These are phyloP conservation scores for Aspergillus glaucus DNA, from an alignment of 2,329 filamentous ascomycete species.

Conservation along the genomic window DNA sequence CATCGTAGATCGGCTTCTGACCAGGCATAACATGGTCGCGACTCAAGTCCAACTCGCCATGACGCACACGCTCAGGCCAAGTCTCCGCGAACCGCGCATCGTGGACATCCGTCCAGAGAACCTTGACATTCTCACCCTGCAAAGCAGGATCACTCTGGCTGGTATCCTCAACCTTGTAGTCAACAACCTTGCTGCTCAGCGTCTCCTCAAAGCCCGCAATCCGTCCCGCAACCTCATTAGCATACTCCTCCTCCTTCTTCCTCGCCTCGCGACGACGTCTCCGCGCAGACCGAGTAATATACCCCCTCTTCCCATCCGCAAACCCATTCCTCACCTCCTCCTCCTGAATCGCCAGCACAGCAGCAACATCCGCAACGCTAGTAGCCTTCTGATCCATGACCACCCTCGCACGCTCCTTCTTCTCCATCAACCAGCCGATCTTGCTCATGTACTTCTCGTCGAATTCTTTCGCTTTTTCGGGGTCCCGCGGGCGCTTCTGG, in stretches of 20 bases:
- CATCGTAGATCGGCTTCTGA: constrained; percentile 15
- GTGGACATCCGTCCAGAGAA: constrained; percentile 42
- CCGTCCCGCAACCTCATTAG: constrained; percentile 17
- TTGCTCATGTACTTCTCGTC: constrained; percentile 36
- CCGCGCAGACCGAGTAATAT: constrained; percentile 24
- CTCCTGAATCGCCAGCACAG: constrained; percentile 48
- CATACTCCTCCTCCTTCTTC: constrained; percentile 17
- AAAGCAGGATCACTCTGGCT: constrained; percentile 20
- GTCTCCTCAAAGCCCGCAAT: constrained; percentile 14
- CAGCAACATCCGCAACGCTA: constrained; percentile 54
- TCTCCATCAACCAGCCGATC: constrained; percentile 39
- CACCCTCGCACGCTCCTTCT: constrained; percentile 45
- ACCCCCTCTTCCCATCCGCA: constrained; percentile 25
- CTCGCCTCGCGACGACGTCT: constrained; percentile 26
- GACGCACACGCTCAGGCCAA: constrained; percentile 40
- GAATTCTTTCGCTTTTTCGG: constrained; percentile 35
- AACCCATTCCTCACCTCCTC: constrained; percentile 26
- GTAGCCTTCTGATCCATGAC: constrained; percentile 63
- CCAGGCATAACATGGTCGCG: constrained; percentile 31
- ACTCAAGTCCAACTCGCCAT: constrained; percentile 35
- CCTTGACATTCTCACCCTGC: constrained; percentile 30
- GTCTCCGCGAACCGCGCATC: constrained; percentile 36
- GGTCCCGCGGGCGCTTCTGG: constrained; percentile 32
- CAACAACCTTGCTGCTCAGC: constrained; percentile 11
- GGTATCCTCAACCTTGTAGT: constrained; percentile 25